Percentiles rank a stretch among this genome's conserved stretches.
These are phyloP conservation scores for Cladosporium sp. DNA, from an alignment of 2,329 filamentous ascomycete species.

Conservation along the genomic window DNA sequence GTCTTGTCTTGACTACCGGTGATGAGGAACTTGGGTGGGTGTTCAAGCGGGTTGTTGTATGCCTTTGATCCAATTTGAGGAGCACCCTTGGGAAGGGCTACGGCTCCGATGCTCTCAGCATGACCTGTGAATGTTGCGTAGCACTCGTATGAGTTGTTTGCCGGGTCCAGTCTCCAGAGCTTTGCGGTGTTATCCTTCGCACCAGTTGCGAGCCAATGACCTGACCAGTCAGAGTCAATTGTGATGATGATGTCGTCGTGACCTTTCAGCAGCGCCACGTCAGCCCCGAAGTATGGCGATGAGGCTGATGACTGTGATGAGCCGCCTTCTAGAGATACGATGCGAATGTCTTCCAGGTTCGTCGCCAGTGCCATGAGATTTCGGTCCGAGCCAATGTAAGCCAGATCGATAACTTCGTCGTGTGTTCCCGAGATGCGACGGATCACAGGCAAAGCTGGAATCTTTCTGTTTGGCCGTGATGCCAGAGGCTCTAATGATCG, in stretches of 20 bases:
- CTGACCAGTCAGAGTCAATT: constrained; percentile 92
- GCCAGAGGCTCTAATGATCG: constrained; percentile 55
- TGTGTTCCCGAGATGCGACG: constrained; percentile 91
- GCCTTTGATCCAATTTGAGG: constrained; percentile 68
- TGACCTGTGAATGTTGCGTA: constrained; percentile 84
- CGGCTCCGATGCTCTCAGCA: constrained; percentile 87
- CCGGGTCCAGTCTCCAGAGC: constrained; percentile 81
- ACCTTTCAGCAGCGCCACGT: constrained; percentile 79
- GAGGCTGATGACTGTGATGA: constrained; percentile 20
- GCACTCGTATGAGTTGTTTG: constrained; percentile 70
- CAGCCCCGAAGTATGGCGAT: constrained; percentile 73
- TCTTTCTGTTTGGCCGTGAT: constrained; percentile 18
- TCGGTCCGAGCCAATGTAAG: constrained; percentile 74
- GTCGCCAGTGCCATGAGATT: constrained; percentile 86
- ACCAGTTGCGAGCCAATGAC: constrained; percentile 92
- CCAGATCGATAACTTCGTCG: constrained; percentile 94
- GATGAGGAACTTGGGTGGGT: constrained; percentile 79
- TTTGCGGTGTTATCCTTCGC: constrained; percentile 95
- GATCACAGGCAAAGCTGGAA: constrained; percentile 52
- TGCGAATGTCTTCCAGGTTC: constrained; percentile 87
- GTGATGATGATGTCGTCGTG: constrained; percentile 96
- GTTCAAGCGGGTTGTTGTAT: constrained; percentile 66
- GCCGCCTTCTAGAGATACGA: constrained; percentile 59
- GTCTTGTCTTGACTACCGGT: constrained; percentile 96
- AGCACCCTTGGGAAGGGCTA: constrained; percentile 69